These are phyloP conservation scores for Torulaspora gathmanii DNA, from an alignment of 805 yeast genomes.

Conservation along the genomic window DNA sequence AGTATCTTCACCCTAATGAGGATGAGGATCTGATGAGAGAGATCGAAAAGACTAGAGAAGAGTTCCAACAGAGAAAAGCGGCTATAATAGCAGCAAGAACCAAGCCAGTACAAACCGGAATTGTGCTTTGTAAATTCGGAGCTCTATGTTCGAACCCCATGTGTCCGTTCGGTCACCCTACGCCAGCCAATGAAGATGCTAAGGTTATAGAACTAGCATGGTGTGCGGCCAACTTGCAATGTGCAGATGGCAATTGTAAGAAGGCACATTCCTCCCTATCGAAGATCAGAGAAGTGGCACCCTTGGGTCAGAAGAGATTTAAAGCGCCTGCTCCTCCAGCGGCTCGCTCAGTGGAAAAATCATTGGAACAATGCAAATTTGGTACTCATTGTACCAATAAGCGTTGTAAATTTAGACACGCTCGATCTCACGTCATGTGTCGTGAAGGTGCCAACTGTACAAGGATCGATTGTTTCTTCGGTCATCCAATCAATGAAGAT, in stretches of 20 bases:
- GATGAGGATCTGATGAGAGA: constrained; percentile 70
- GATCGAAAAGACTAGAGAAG: constrained; percentile 57
- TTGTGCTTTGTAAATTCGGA: constrained; percentile 72
- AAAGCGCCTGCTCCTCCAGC: constrained; percentile 11
- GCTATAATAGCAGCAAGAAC: constrained; percentile 35
- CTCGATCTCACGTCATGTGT: constrained; percentile 65
- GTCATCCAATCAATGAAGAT: constrained; percentile 73
- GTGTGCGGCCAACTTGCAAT: constrained; percentile 68
- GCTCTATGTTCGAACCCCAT: constrained; percentile 65
- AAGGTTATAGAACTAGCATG: constrained; percentile 63
- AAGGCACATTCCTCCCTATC: constrained; percentile 83
- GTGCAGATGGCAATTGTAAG: constrained; percentile 57
- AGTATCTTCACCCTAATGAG: constrained; percentile 77
- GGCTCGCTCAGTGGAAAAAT: constrained; percentile 40
- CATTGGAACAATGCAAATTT: constrained; percentile 78
- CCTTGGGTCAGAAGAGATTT: constrained; percentile 29
- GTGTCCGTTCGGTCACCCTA: constrained; percentile 90
- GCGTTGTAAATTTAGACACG: constrained; percentile 81
- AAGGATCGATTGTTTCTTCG: constrained; percentile 74
- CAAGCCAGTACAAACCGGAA: constrained; percentile 43
- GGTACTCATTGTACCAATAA: constrained; percentile 71
- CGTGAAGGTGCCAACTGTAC: constrained; percentile 77
- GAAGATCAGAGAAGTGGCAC: constrained; percentile 38
- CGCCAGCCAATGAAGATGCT: constrained; percentile 74
- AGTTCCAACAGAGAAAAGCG: constrained; percentile 43